These are phyloP conservation scores for Grigorovia humatica DNA, from an alignment of 805 yeast species.

Conservation along the genomic window DNA sequence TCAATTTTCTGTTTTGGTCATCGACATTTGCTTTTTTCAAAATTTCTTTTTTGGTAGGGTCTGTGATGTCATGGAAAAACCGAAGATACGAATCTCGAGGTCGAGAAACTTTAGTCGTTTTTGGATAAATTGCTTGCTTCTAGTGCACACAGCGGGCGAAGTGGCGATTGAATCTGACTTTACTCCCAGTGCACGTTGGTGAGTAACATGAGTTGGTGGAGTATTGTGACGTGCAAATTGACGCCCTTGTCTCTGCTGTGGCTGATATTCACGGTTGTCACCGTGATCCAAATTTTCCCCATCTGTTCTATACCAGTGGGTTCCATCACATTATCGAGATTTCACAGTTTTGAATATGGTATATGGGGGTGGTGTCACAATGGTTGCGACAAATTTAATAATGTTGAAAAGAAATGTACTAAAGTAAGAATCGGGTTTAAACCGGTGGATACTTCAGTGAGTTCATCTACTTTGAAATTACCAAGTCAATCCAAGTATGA, in stretches of 20 bases:
- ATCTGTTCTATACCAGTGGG: constrained; percentile 55
- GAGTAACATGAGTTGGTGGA: not conserved
- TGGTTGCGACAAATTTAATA: not conserved
- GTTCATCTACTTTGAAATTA: constrained; percentile 34
- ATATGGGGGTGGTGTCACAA: constrained; percentile 56
- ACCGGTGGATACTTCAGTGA: constrained; percentile 19
- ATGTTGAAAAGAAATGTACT: constrained; percentile 8
- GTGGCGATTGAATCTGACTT: too few species aligned
- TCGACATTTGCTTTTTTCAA: not conserved
- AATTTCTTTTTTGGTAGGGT: too few species aligned
- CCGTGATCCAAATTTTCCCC: constrained; percentile 49
- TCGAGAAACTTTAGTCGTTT: too few species aligned
- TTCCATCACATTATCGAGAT: constrained; percentile 39
- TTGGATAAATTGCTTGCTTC: too few species aligned
- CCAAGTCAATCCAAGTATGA: constrained; percentile 53
- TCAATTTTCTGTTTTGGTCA: not conserved
- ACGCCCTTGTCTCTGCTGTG: not conserved
- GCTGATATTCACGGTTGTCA: constrained; percentile 31
- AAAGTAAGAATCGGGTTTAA: constrained; percentile 14
- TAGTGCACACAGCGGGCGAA: too few species aligned
- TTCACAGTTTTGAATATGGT: constrained; percentile 46
- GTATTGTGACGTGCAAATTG: not conserved
- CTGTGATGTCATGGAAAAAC: too few species aligned
- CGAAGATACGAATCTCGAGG: too few species aligned
- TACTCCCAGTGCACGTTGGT: not conserved